phyloP scores from a whole-genome alignment of 2,329 filamentous ascomycete species.

The Gyromitra esculenta region DNA sequence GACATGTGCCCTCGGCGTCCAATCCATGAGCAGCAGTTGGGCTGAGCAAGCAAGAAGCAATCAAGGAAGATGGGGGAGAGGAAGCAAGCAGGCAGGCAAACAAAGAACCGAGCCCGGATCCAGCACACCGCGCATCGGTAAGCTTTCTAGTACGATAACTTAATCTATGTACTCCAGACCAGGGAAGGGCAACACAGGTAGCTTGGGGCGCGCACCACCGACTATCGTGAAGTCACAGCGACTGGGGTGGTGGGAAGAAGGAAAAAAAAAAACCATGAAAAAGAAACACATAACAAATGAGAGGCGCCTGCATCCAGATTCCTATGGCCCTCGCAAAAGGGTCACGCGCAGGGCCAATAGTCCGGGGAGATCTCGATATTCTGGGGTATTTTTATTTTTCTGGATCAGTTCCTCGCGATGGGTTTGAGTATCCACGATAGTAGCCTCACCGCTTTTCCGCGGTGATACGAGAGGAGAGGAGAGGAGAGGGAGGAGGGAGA shows the following conservation, averaged over 20 bases:
- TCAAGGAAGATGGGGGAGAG: slow-evolving; percentile 13
- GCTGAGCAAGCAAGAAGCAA: neutral
- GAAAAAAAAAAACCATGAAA: slow-evolving; percentile 33
- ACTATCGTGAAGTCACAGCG: slow-evolving; percentile 47
- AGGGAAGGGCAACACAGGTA: slow-evolving; percentile 10
- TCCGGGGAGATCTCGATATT: slow-evolving; percentile 40
- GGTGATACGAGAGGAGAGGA: neutral
- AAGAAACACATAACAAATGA: slow-evolving; percentile 38
- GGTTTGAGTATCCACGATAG: slow-evolving; percentile 32
- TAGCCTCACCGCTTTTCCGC: slow-evolving; percentile 20
- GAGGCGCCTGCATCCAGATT: slow-evolving; percentile 35
- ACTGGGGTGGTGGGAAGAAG: neutral
- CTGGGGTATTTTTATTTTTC: slow-evolving; percentile 7
- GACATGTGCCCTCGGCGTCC: slow-evolving; percentile 32
- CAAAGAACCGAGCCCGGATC: slow-evolving; percentile 28
- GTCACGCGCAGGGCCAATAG: slow-evolving; percentile 34
- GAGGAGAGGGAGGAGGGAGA: neutral
- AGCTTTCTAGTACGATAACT: slow-evolving; percentile 39
- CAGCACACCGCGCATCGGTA: slow-evolving; percentile 22
- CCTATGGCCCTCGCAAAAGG: slow-evolving; percentile 28
- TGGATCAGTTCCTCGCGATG: neutral
- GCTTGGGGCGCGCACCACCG: slow-evolving; percentile 1
- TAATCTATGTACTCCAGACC: slow-evolving; percentile 37
- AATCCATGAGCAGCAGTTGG: slow-evolving; percentile 26
- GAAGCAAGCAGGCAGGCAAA: slow-evolving; percentile 2